Evolutionary conservation across 1,139 yeast species (phyloP).

Genomic region (Scheffersomyces lignicola): DNA sequence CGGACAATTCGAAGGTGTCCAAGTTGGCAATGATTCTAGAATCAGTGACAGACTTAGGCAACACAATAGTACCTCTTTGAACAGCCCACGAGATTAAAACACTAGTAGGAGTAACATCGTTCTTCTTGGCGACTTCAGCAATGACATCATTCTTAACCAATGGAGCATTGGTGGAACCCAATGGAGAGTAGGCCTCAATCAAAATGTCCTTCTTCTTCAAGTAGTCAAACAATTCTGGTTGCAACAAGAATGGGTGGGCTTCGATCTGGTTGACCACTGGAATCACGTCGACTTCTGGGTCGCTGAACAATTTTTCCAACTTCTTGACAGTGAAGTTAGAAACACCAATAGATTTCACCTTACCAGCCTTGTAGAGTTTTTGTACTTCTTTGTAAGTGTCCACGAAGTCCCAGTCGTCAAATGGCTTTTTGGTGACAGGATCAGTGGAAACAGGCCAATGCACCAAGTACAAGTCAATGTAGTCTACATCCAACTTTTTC

Average conservation of each 20-base stretch:
- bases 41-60: slow-evolving; percentile 53
- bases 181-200: slow-evolving; percentile 60
- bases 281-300: slow-evolving; percentile 38
- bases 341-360: slow-evolving; percentile 61
- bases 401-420: slow-evolving; percentile 51
- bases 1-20: slow-evolving; percentile 28
- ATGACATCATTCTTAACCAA: slow-evolving; percentile 44
- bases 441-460: slow-evolving; percentile 82
- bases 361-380: slow-evolving; percentile 55
- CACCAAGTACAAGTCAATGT: slow-evolving; percentile 78
- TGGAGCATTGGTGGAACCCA: slow-evolving; percentile 59
- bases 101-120: slow-evolving; percentile 43
- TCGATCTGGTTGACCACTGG: slow-evolving; percentile 63
- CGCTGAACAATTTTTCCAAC: slow-evolving; percentile 46
- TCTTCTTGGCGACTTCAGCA: slow-evolving; percentile 42
- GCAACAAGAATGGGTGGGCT: slow-evolving; percentile 60
- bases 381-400: slow-evolving; percentile 75
- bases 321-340: slow-evolving; percentile 54
- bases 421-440: slow-evolving; percentile 20
- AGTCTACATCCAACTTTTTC: slow-evolving; percentile 68
- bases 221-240: slow-evolving; percentile 45
- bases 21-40: slow-evolving; percentile 35
- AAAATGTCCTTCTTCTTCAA: slow-evolving; percentile 44
- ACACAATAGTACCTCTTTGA: slow-evolving; percentile 50
- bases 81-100: slow-evolving; percentile 56